A percentile compares a stretch with the other conserved stretches of the same genome.
phyloP scores from a whole-genome alignment of 1,139 yeast species.

The Suhomyces atakaporum region DNA sequence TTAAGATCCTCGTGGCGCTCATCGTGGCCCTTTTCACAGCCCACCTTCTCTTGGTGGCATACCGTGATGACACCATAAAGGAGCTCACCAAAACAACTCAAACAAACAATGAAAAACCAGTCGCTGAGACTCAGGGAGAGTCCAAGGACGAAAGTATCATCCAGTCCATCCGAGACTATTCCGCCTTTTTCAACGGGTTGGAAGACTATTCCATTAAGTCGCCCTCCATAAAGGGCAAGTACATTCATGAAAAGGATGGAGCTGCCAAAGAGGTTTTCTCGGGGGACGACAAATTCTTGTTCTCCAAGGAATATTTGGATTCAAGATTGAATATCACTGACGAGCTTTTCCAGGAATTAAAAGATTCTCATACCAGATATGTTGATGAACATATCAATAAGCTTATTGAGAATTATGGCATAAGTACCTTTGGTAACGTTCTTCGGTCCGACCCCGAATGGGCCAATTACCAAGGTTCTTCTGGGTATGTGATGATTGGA shows the following conservation, averaged over 20 bases:
- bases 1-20: conserved; percentile 12
- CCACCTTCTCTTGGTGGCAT: conserved; percentile 5
- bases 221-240: conserved; percentile 38
- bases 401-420: conserved; percentile 30
- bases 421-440: conserved; percentile 44
- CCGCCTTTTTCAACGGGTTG: conserved; percentile 35
- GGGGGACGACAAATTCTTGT: conserved; percentile 28
- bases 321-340: conserved; percentile 41
- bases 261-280: conserved; percentile 37
- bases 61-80: neutral
- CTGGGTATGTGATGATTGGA: conserved; percentile 47
- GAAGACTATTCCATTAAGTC: conserved; percentile 30
- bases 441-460: conserved; percentile 38
- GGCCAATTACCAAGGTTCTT: conserved; percentile 35
- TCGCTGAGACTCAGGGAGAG: too few relatives aligned
- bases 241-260: conserved; percentile 23
- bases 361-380: conserved; percentile 35
- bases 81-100: neutral
- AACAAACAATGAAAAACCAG: too few relatives aligned
- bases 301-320: conserved; percentile 42
- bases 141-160: conserved; percentile 1
- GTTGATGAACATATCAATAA: conserved; percentile 33
- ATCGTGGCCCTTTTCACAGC: conserved; percentile 6
- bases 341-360: conserved; percentile 31
- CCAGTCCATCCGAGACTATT: conserved; percentile 28